A percentile compares a stretch with the other conserved stretches of the same genome.
Conservation (phyloP, 169 alveolate species). For the Blepharisma undulans region DNA sequence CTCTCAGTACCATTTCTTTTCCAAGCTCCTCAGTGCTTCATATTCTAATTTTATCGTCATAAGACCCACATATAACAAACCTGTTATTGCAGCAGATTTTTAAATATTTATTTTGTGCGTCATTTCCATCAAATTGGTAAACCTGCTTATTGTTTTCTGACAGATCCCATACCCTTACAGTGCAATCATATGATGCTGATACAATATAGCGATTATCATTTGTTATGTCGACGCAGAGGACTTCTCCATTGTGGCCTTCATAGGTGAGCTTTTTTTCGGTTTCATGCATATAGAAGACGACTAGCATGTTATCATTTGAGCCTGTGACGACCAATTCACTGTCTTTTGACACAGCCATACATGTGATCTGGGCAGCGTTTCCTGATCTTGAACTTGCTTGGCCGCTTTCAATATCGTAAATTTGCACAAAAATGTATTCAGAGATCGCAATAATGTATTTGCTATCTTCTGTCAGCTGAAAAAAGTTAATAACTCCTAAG, state of each 20-base stretch:
- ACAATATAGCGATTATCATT: background rate
- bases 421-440: background rate
- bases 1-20: background rate
- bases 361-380: background rate
- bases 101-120: background rate
- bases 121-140: background rate
- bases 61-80: background rate
- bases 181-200: background rate
- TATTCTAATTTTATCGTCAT: background rate
- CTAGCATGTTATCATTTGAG: background rate
- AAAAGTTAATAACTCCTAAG: background rate
- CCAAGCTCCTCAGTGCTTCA: background rate
- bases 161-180: background rate
- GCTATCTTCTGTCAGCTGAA: background rate
- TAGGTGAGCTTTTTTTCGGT: background rate
- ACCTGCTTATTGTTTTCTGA: background rate
- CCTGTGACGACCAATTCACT: background rate
- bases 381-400: background rate
- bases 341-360: background rate
- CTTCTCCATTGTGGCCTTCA: background rate
- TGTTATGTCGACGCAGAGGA: background rate
- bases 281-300: background rate
- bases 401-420: background rate
- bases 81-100: background rate
- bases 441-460: background rate